Base-by-base conservation (phyloP, 768 basidiomycete species). In the Harrya chromipes region DNA sequence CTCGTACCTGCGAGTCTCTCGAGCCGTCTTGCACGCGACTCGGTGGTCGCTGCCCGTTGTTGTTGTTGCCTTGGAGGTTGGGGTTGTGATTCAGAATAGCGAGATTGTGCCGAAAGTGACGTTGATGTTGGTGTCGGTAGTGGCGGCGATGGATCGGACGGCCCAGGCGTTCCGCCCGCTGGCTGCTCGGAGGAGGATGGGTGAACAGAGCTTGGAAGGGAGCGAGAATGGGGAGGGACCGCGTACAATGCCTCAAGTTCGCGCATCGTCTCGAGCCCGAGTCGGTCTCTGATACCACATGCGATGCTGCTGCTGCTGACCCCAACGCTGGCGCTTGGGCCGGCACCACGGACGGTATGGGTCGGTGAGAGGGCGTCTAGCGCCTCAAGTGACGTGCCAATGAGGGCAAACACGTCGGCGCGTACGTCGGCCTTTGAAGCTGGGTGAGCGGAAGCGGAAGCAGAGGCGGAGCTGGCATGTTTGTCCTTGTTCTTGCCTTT, bases 201-300 rank as follows among this genome's bases (percentile, higher is more conserved):
- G n/a, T 26, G 40, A 16, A 10, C 21, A 19, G 31, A 2, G 9
- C 20, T 48, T n/a, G 40, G n/a, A 36, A 16, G n/a, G 8, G 29
- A 11, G 12, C 26, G 10, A 9, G 26, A 6, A 27, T 10, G 6
- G 8, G 24, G 3, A 21, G 55, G 16, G 17, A 29, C 23, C 2
- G 36, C 36, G n/a, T 61, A 65, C 23, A 69, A 24, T 4, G 31
- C 35, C 23, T 63, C 66, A 11, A 67, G 57, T 19, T 57, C 63
- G 4, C 65, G 57, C 43, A 69, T 58, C 19, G 53, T 20, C 41
- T 67, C 67, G 17, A 67, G 57, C n/a, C 58, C 65, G 20, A 67
- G 50, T 27, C 60, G 60, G 26, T 57, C 50, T 38, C 44, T 59
- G 13, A 67, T 45, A 17, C 49, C 50, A 6, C 34, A 2, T 2